Percentiles rank a stretch among this genome's conserved stretches.
phyloP scores from a whole-genome alignment of 83 land plant genomes.

The Thuja plicata region DNA sequence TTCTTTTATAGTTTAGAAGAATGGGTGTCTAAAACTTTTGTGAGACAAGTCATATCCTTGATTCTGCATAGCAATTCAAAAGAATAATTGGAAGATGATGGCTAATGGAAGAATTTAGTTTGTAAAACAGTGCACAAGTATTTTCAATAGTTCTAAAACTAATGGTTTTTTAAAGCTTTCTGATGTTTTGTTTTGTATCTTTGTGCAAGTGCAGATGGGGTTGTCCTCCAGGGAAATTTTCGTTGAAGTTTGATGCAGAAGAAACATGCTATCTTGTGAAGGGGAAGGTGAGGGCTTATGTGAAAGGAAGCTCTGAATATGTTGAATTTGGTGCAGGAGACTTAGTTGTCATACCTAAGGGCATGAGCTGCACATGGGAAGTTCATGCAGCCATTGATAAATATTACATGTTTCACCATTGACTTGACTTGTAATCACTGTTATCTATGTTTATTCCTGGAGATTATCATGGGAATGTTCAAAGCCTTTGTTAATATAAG shows the following conservation, averaged over 20 bases:
- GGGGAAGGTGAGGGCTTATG: slow-evolving; percentile 69
- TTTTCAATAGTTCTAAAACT: no score
- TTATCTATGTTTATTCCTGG: no score
- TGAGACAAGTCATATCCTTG: neutral
- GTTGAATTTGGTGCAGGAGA: slow-evolving; percentile 80
- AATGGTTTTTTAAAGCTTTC: neutral
- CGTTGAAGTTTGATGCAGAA: slow-evolving; percentile 65
- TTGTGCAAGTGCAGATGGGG: slow-evolving; percentile 57
- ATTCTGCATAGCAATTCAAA: neutral
- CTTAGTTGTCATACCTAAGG: slow-evolving; percentile 66
- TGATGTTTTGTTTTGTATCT: neutral
- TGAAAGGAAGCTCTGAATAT: slow-evolving; percentile 54
- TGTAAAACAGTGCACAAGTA: no score
- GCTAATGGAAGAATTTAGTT: neutral
- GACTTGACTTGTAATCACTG: neutral
- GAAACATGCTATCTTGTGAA: slow-evolving; percentile 77
- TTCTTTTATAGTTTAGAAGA: neutral
- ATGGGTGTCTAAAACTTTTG: neutral
- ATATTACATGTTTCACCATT: slow-evolving; percentile 60
- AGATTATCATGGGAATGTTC: no score
- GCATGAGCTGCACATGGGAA: slow-evolving; percentile 83
- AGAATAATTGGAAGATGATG: neutral
- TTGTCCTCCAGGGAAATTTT: slow-evolving; percentile 67
- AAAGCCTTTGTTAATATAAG: no score
- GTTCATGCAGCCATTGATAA: slow-evolving; percentile 59